These are phyloP conservation scores for Cystofilobasidium macerans DNA, from an alignment of 768 basidiomycete genomes.

Conservation along the genomic window DNA sequence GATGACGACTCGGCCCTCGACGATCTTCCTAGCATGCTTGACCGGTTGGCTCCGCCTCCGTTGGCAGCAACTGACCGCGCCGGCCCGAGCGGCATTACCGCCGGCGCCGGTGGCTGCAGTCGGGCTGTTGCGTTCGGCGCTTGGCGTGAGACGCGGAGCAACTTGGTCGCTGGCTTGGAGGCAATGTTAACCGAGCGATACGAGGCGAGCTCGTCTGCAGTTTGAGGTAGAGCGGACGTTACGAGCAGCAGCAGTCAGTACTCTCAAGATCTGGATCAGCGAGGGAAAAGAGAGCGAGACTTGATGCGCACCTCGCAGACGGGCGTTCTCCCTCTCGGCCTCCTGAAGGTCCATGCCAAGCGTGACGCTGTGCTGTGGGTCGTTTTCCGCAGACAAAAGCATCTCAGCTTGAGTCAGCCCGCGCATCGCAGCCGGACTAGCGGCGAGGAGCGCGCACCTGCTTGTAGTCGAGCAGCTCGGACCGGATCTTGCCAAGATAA, in stretches of 20 bases:
- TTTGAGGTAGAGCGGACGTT: too few relatives aligned
- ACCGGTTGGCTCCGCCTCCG: too few relatives aligned
- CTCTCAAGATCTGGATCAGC: too few relatives aligned
- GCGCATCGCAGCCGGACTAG: not conserved
- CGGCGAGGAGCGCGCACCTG: not conserved
- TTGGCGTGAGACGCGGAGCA: not conserved
- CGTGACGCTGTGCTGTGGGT: not conserved
- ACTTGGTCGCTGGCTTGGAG: not conserved
- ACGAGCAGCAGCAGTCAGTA: not conserved
- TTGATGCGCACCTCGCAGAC: not conserved
- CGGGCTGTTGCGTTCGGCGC: too few relatives aligned
- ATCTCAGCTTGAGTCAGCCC: not conserved
- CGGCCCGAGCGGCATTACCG: not conserved
- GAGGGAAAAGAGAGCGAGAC: not conserved
- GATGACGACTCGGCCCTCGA: not conserved
- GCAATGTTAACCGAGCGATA: not conserved
- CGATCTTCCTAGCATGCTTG: not conserved
- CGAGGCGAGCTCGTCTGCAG: not conserved
- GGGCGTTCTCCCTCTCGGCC: not conserved
- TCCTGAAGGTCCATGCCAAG: not conserved
- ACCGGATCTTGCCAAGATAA: not conserved
- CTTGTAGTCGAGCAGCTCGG: conserved; percentile 3
- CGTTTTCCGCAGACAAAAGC: not conserved
- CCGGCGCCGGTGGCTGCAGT: too few relatives aligned
- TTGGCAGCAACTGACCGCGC: not conserved